Base-by-base conservation (phyloP, 768 basidiomycete genomes). In the Suillus luteus region DNA sequence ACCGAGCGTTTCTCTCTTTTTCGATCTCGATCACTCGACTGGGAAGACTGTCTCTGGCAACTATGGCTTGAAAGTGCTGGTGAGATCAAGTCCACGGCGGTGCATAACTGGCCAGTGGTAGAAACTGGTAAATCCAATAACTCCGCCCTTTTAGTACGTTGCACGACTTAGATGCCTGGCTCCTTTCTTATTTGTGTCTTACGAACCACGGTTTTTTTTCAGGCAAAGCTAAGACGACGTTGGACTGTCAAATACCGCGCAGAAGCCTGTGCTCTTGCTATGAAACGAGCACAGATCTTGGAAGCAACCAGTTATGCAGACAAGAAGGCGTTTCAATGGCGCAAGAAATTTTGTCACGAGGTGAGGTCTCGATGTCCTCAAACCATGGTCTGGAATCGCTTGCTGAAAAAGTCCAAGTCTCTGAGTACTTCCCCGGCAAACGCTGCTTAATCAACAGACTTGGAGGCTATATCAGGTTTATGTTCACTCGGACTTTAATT, bases 31-130 rank as follows among this genome's bases (percentile, higher is more conserved):
- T 64, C 67, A 1, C 72, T 78, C 4, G 86, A 88, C 63, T 90
- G 88, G 88, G 77, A 81, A 40, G 85, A 87, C 63, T 90, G 88
- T 70, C 72, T 89, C 15, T 90, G 88, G 87, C 85, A 86, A 67
- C 64, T 88, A 62, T 84, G 83, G 78, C 77, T 89, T 33, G 83
- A 86, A 62, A 81, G 78, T 61, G 81, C 79, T 41, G 87, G 86
- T 15, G 73, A 74, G 14, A 71, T 77, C 7, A 57, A 57, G 15
- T 57, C 55, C 15, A 24, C 15, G 38, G 10, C 37, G 17, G 38
- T 57, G 55, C 24, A 57, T 27, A 24, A 10, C 38, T 40, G 55
- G 55, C 11, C 38, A 57, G 22, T 24, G 37, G 15, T 11, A 10
- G 55, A 57, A 40, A 24, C 24, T 10, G 35, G 41, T 19, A 40